Evolutionary conservation across 352 stramenopile genomes (phyloP).

Genomic region (Pythium utonaiense): DNA sequence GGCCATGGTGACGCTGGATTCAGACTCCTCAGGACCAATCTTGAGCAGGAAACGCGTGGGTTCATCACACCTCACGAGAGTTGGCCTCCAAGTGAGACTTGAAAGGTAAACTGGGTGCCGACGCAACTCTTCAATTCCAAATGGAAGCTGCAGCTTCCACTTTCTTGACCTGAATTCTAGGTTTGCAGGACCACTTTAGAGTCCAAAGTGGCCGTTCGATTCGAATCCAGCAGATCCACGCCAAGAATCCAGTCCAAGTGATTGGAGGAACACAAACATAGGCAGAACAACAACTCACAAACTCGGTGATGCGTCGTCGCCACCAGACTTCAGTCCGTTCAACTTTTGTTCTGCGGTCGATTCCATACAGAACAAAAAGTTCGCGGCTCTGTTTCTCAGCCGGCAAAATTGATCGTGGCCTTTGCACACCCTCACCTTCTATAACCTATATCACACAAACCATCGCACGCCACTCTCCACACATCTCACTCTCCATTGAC

Average conservation of each 20-base stretch:
- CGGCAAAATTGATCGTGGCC: background rate
- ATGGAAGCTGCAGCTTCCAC: no score
- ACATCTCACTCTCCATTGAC: background rate
- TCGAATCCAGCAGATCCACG: no score
- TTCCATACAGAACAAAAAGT: background rate
- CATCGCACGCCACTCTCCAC: background rate
- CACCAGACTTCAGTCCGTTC: background rate
- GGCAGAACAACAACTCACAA: background rate
- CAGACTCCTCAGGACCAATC: no score
- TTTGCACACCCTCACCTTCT: background rate
- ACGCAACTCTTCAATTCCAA: no score
- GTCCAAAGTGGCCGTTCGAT: no score
- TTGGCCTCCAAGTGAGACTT: no score
- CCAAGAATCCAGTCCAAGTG: background rate
- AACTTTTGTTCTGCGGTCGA: background rate
- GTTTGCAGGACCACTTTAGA: no score
- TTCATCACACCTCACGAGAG: no score
- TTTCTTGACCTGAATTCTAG: no score
- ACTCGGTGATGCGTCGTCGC: background rate
- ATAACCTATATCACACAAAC: background rate
- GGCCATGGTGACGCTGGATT: no score
- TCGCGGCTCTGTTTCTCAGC: background rate
- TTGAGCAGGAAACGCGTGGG: no score
- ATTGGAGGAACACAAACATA: background rate
- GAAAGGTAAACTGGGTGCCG: no score